Conservation (phyloP, 2,329 filamentous ascomycete genomes). For the Biscogniauxia marginata region DNA sequence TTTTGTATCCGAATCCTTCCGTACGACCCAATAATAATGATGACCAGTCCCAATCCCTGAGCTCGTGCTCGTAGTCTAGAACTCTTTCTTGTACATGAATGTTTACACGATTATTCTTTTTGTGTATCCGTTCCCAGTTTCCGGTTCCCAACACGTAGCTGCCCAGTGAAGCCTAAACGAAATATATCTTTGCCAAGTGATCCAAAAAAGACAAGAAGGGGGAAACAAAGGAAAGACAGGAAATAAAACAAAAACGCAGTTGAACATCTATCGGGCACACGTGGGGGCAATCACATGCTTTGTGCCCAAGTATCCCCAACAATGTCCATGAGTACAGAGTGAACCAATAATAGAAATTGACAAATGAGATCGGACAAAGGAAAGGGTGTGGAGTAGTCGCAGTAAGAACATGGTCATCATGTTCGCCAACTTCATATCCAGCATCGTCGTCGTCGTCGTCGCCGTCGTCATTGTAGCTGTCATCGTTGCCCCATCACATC, state of each 20-base stretch:
- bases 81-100: not conserved
- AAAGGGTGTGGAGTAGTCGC: not conserved
- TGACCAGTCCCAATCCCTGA: not conserved
- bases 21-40: not conserved
- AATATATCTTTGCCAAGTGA: not conserved
- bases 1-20: not conserved
- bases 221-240: conserved; percentile 3
- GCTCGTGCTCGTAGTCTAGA: not conserved
- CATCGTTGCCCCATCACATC: not conserved
- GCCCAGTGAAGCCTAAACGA: not conserved
- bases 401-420: not conserved
- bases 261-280: conserved; percentile 3
- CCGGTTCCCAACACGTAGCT: not conserved
- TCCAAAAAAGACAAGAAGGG: not conserved
- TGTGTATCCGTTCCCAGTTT: not conserved
- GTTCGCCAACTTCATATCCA: not conserved
- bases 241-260: conserved; percentile 2
- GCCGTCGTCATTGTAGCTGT: not conserved
- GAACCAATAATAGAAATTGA: not conserved
- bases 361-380: not conserved
- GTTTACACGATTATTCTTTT: not conserved
- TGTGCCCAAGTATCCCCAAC: not conserved
- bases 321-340: not conserved
- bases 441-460: not conserved
- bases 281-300: not conserved